Evolutionary conservation across 176 grass and related monocot genomes (phyloP), one percentile per base, ranked within the genome.

Genomic region (Rhynchospora breviuscula): DNA sequence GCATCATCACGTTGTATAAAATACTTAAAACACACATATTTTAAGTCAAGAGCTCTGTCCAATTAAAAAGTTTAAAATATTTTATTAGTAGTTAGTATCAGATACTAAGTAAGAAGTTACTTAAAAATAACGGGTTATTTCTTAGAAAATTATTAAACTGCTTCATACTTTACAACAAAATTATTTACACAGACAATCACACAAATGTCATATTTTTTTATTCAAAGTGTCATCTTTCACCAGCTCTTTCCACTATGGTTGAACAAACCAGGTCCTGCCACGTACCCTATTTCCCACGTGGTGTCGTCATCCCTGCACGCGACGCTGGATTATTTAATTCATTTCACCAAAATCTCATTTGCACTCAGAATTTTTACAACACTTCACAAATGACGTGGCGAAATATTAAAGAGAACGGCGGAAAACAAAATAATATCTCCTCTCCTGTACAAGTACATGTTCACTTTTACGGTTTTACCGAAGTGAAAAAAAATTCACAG

Each of bases 241-340:
- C 6, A 19, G 26, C 23, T 17, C n/a, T 61, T 33, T 78, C 46
- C 54, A 79, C 7, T 31, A 10, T 43, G 3, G 33, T 77, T 79
- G 14, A 79, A 58, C 54, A 58, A 79, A 79, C 49, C 15, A 58
- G 10, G 2, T 53, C 21, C 13, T 59, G 51, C 77, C 77, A 79
- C 54, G 77, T 79, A 59, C 51, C 26, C 77, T 35, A 79, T 60
- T 79, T 40, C 22, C 47, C 10, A 79, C 77, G 77, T 79, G 77
- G 49, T 79, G 14, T 57, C 21, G 3, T 49, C 72, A 77, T 77
- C 52, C 0, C 3, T n/a, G 72, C 72, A 77, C 46, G 72, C 23
- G 47, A 77, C 25, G 15, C n/a, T 21, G 4, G 13, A 59, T 21
- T 79, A 59, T 29, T 79, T 79, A 21, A 66, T 66, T 33, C 31